Percentiles rank a stretch among this genome's conserved stretches.
phyloP scores from a whole-genome alignment of 2,329 filamentous ascomycete species.

The Hypoxylon sp. region DNA sequence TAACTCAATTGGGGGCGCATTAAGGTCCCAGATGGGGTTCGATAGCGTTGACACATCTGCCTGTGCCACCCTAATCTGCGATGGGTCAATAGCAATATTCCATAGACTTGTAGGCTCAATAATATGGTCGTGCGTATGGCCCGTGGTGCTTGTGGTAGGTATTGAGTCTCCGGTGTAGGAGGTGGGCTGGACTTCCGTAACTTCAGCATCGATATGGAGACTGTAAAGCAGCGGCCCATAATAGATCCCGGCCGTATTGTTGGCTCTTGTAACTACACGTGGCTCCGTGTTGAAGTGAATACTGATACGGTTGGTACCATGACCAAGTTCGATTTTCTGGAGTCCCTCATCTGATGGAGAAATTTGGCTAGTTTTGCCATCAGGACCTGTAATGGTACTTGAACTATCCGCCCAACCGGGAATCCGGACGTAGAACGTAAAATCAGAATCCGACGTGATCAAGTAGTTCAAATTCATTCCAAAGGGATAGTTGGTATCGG shows the following conservation, averaged over 20 bases:
- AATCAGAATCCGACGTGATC: slow-evolving; percentile 50
- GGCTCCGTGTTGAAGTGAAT: slow-evolving; percentile 50
- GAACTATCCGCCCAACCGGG: slow-evolving; percentile 51
- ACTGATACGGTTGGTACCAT: slow-evolving; percentile 45
- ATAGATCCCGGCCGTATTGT: slow-evolving; percentile 54
- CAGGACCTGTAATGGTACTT: slow-evolving; percentile 44
- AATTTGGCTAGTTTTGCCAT: slow-evolving; percentile 29
- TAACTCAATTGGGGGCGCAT: slow-evolving; percentile 53
- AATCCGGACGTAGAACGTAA: slow-evolving; percentile 55
- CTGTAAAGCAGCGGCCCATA: slow-evolving; percentile 54
- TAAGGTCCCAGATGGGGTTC: slow-evolving; percentile 53
- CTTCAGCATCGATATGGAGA: slow-evolving; percentile 51
- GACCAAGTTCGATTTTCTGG: slow-evolving; percentile 48
- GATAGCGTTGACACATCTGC: slow-evolving; percentile 38
- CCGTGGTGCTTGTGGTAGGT: slow-evolving; percentile 45
- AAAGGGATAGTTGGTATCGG: slow-evolving; percentile 64
- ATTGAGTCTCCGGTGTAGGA: slow-evolving; percentile 40
- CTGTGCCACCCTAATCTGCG: slow-evolving; percentile 50
- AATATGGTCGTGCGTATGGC: slow-evolving; percentile 51
- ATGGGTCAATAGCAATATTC: slow-evolving; percentile 55
- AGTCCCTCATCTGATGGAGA: slow-evolving; percentile 47
- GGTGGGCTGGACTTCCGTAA: slow-evolving; percentile 41
- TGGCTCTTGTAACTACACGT: slow-evolving; percentile 51
- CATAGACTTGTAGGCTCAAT: slow-evolving; percentile 50
- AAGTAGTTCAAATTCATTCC: slow-evolving; percentile 53